Base-by-base conservation (phyloP, 257 asterid species). In the Linaria vulgaris region DNA sequence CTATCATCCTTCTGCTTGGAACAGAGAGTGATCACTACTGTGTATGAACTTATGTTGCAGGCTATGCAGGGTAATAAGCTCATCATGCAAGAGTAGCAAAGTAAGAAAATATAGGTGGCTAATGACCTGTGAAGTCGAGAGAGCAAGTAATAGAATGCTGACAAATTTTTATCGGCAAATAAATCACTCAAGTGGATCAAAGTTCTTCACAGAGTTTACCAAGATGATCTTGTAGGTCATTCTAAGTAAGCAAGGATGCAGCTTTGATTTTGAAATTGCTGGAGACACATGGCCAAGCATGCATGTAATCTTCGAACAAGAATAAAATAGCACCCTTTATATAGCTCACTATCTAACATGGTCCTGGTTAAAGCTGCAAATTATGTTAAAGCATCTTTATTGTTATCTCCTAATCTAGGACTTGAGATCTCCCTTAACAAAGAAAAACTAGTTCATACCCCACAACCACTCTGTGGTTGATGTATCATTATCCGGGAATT, bases 401-500 rank as follows among this genome's bases (percentile, higher is more conserved):
- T 34, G 27, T 31, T 14, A 39, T 19, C 34, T 73, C 56, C 65
- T 56, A 16, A 43, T 60, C 56, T 59, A 58, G 43, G 59, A 64
- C 53, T 30, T 54, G 21, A 55, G 16, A 34, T 61, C 34, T 31
- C 55, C 52, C 13, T 57, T 58, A 46, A 56, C 64, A 20, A 3
- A 72, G 30, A 60, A 34, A 23, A 21, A 56, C 48, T 58, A 56
- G 70, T 62, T 50, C 92, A 38, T 94, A 94, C 99, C 96, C 90
- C 99, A 25, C 87, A 82, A 39, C 92, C 95, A 72, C 95, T 82
- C 74, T 85, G 99, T 48, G 99, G 99, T 75, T 90, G 99, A 73
- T 87, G 88, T 61, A 94, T 81, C 99, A 94, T 87, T 74, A 94
- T 85, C 13, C 99, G 96, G 27, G 99, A 69, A 77, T 94, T 94